A percentile compares a stretch with the other conserved stretches of the same genome.
Conservation (phyloP, 441 rosid genomes). For the Populus tomentosa region DNA sequence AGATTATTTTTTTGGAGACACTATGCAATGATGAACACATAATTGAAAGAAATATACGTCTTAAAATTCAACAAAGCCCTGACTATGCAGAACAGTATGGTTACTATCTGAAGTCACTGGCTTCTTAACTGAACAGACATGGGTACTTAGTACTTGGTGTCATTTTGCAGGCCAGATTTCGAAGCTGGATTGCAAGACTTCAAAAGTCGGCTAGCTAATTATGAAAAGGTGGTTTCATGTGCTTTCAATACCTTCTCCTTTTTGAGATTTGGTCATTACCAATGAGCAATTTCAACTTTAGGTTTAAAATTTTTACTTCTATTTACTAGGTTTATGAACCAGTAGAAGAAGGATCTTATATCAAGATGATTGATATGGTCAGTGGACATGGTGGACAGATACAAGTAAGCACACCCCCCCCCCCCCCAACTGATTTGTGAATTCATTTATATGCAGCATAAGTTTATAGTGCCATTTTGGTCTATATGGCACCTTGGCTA, state of each 20-base stretch:
- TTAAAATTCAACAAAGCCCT: conserved; percentile 98
- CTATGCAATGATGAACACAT: conserved; percentile 90
- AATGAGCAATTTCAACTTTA: conserved; percentile 14
- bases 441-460: background rate
- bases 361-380: conserved; percentile 99
- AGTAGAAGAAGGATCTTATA: conserved; percentile 98
- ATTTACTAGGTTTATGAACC: conserved; percentile 88
- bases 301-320: conserved; percentile 11
- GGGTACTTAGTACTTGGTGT: conserved; percentile 25
- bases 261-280: conserved; percentile 8
- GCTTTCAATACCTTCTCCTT: conserved; percentile 4
- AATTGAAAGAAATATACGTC: conserved; percentile 97
- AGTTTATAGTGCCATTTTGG: background rate
- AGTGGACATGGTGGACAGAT: conserved; percentile 97
- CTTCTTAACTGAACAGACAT: conserved; percentile 15
- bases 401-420: conserved; percentile 48
- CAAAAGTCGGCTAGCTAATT: conserved; percentile 78
- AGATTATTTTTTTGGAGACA: conserved; percentile 98
- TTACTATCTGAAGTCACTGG: conserved; percentile 22
- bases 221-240: conserved; percentile 59
- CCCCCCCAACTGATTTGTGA: background rate
- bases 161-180: conserved; percentile 78
- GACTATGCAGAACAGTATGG: conserved; percentile 98
- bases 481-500: background rate
- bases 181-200: conserved; percentile 89